Base-by-base conservation (phyloP, 257 asterid species). In the Gentiana dahurica region DNA sequence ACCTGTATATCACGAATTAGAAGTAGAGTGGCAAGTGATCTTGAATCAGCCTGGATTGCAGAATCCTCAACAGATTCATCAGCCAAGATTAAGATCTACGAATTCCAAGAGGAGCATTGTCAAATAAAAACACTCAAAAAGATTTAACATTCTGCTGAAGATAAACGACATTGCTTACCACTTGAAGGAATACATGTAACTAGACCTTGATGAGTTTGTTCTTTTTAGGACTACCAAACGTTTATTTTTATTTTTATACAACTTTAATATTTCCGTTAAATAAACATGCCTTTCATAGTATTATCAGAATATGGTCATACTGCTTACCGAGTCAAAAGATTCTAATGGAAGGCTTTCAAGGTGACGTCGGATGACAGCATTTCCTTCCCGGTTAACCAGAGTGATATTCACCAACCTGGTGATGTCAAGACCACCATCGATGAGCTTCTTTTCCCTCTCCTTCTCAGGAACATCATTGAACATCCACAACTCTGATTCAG, bases 1-100 rank as follows among this genome's bases (percentile, higher is more conserved):
- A 84, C 95, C 95, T 84, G 96, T 70, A 87, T 87, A 75, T 87
- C 96, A 60, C 93, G 95, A 68, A 87, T 84, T 75, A 84, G 75
- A 65, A 87, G 78, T 62, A 87, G 76, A 43, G 96, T 87, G 55
- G 96, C 95, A 61, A 87, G 94, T 63, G 96, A 87, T 77, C 96
- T 82, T 38, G 96, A 87, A 78, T 87, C 96, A 56, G 93, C 96
- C 81, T 82, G 92, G 60, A 87, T 85, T 46, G 95, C 96, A 12
- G 96, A 85, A 68, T 84, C 95, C 74, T 87, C 96, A 36, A 84
- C 94, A 38, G 95, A 85, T 66, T 87, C 95, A 69, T 87, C 96
- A 12, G 95, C 96, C 80, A 87, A 75, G 72, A 87, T 87, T 68
- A 87, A 77, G 67, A 82, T 87, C 95, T 87, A 75, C 63, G 66